Percentiles rank a stretch among this genome's conserved stretches.
These are phyloP conservation scores for Albugo candida DNA, from an alignment of 352 stramenopile species.

Conservation along the genomic window DNA sequence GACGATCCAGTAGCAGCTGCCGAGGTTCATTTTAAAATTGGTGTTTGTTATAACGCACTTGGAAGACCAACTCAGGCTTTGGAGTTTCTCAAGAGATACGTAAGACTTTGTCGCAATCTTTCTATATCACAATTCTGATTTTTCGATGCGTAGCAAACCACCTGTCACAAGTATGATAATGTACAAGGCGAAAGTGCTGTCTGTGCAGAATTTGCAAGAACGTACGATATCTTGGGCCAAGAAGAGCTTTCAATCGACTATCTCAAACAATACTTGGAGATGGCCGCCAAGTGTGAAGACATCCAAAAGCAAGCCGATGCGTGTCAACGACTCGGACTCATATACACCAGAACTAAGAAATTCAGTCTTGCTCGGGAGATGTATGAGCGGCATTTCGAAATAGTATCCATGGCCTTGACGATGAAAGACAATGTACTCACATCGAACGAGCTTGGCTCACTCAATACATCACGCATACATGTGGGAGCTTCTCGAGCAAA, in stretches of 20 bases:
- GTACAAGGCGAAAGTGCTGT: slow-evolving; percentile 62
- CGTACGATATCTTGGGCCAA: slow-evolving; percentile 64
- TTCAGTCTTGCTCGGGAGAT: slow-evolving; percentile 68
- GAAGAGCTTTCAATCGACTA: slow-evolving; percentile 74
- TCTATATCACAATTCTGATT: slow-evolving; percentile 1
- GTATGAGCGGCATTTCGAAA: slow-evolving; percentile 81
- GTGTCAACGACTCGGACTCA: slow-evolving; percentile 66
- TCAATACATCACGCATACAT: slow-evolving; percentile 51
- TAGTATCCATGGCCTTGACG: slow-evolving; percentile 29
- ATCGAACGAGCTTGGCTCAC: slow-evolving; percentile 17
- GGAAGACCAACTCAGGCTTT: slow-evolving; percentile 40
- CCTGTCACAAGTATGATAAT: slow-evolving; percentile 26
- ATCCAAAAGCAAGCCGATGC: slow-evolving; percentile 71
- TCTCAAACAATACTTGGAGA: slow-evolving; percentile 67
- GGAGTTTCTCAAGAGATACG: slow-evolving; percentile 68
- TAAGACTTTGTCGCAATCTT: slow-evolving; percentile 8
- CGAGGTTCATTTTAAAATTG: slow-evolving; percentile 57
- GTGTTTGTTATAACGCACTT: slow-evolving; percentile 50
- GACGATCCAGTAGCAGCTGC: slow-evolving; percentile 31
- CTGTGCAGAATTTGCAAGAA: slow-evolving; percentile 74
- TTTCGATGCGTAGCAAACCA: slow-evolving; percentile 1
- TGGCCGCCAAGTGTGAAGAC: slow-evolving; percentile 68
- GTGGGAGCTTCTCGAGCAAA: slow-evolving; percentile 49
- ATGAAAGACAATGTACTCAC: slow-evolving; percentile 1
- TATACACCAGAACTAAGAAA: slow-evolving; percentile 65